Evolutionary conservation across 257 asterid genomes (phyloP).

Genomic region (Echium plantagineum): DNA sequence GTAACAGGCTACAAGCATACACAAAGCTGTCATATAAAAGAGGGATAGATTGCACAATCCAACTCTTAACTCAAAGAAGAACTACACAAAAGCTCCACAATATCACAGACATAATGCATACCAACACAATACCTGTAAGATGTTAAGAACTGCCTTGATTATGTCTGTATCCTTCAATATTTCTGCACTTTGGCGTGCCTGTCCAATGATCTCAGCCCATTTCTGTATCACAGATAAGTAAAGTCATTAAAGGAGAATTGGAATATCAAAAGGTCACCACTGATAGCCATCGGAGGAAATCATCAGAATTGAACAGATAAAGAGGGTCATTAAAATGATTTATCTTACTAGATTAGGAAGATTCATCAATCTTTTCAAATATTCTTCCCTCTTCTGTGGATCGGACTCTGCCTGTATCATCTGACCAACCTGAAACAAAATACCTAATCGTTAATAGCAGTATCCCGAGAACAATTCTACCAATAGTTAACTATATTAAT

Average conservation of each 20-base stretch:
- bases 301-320: background rate
- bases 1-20: too few relatives aligned
- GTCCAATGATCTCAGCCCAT: slow-evolving; percentile 94
- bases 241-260: background rate
- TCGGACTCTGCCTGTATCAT: slow-evolving; percentile 97
- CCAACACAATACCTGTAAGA: slow-evolving; percentile 63
- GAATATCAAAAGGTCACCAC: background rate
- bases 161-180: slow-evolving; percentile 81
- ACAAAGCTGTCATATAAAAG: too few relatives aligned
- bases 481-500: background rate
- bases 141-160: slow-evolving; percentile 85
- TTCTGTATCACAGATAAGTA: slow-evolving; percentile 38
- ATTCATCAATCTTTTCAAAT: slow-evolving; percentile 77
- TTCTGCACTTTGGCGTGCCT: slow-evolving; percentile 83
- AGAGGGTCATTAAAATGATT: background rate
- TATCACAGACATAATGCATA: background rate
- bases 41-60: too few relatives aligned
- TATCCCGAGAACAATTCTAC: background rate
- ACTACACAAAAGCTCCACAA: background rate
- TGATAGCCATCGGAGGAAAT: background rate
- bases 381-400: slow-evolving; percentile 84
- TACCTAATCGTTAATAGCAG: slow-evolving; percentile 2
- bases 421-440: slow-evolving; percentile 55
- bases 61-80: too few relatives aligned
- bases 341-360: slow-evolving; percentile 79